Conservation (phyloP, 2,329 filamentous ascomycete genomes). For the Trichoderma sp. region DNA sequence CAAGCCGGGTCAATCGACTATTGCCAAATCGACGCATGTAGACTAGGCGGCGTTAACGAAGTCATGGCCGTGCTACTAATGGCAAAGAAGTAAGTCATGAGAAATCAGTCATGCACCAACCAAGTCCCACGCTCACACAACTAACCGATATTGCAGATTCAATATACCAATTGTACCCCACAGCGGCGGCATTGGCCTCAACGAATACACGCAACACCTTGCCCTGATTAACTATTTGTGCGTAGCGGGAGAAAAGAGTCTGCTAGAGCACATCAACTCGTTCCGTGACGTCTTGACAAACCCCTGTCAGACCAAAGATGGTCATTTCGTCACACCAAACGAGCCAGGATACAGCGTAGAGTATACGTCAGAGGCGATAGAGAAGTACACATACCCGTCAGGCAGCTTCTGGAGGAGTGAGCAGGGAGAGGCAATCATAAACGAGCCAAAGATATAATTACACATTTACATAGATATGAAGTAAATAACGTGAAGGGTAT, state of each 20-base stretch:
- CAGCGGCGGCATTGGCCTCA: slow-evolving; percentile 30
- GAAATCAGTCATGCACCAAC: neutral
- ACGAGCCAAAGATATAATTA: slow-evolving; percentile 28
- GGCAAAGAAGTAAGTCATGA: slow-evolving; percentile 32
- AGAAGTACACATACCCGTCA: slow-evolving; percentile 24
- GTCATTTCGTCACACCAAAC: slow-evolving; percentile 28
- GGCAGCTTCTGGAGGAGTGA: slow-evolving; percentile 30
- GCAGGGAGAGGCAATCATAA: slow-evolving; percentile 27
- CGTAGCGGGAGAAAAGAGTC: slow-evolving; percentile 29
- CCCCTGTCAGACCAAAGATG: slow-evolving; percentile 26
- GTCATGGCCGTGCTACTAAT: slow-evolving; percentile 87
- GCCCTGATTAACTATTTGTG: slow-evolving; percentile 29
- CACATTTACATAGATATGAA: neutral
- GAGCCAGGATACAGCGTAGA: slow-evolving; percentile 30
- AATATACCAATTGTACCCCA: slow-evolving; percentile 30
- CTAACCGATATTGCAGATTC: slow-evolving; percentile 16
- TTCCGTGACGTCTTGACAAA: slow-evolving; percentile 26
- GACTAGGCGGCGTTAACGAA: slow-evolving; percentile 87
- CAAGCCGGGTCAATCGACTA: slow-evolving; percentile 79
- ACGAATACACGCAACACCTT: slow-evolving; percentile 31
- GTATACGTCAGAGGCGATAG: slow-evolving; percentile 26
- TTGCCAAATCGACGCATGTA: slow-evolving; percentile 86
- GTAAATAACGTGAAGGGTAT: neutral
- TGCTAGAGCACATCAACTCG: slow-evolving; percentile 29
- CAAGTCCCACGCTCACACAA: neutral